Evolutionary conservation across 1,139 yeast species (phyloP), one percentile per base, ranked within the genome.

Genomic region (Spathaspora sp.): DNA sequence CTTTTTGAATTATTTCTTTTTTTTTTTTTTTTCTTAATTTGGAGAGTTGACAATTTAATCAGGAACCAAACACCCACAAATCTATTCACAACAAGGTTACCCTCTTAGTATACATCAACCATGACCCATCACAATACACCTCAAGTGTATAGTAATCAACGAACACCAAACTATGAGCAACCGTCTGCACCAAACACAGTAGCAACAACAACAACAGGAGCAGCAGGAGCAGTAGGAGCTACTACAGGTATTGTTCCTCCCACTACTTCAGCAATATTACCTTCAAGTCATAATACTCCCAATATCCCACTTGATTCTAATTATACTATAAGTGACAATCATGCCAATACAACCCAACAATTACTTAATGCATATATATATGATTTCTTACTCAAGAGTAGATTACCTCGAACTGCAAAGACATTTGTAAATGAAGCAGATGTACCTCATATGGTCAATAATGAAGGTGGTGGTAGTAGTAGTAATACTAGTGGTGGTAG

Each of bases 291-390:
- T 26, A 17, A 38, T 20, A 26, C 36, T 9, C 41, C 17, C 13
- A 33, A 23, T 29, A 17, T 47, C 31, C 46, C 50, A 17, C 39
- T 53, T 53, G 56, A 54, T 23, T 48, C 56, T 16, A 33, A 48
- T 25, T 40, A 64, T 6, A 62, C 60, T 39, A 61, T 76, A 20
- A 64, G 70, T 42, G 87, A 82, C 56, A 59, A 77, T 15, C 75
- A 72, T 34, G 84, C 86, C 3, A 65, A 77, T 31, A 79, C 76
- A 51, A 74, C 86, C 6, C 80, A 81, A 58, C 90, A 86, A 61
- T 68, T 88, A 43, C 71, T 91, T 51, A 88, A 90, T 59, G 89
- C 91, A 15, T 90, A 89, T 64, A 85, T 91, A 38, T 88, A 89
- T 61, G 97, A 91, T 66, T 91, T 89, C 58, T 72, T 91, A 50